Conservation (phyloP, 225 moss, liverwort and hornwort genomes). For the Thuidium tamariscinum region DNA sequence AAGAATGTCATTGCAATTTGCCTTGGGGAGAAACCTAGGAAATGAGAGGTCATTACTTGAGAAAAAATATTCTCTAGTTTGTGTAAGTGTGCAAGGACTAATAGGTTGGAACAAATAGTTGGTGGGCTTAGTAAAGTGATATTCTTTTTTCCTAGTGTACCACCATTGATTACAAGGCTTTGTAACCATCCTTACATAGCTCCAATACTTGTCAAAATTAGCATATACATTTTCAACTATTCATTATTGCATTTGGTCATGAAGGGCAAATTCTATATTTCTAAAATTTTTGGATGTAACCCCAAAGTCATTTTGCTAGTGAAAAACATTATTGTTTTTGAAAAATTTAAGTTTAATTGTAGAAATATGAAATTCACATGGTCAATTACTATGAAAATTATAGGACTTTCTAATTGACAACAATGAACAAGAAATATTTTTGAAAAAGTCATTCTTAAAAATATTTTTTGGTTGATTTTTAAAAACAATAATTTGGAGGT, state of each 20-base stretch:
- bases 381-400: not conserved
- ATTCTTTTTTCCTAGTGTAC: not conserved
- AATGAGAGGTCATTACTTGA: too few species aligned
- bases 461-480: not conserved
- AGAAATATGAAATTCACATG: rapidly evolving
- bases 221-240: not conserved
- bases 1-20: too few species aligned
- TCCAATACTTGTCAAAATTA: not conserved
- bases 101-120: too few species aligned
- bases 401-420: not conserved
- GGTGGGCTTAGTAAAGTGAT: not conserved
- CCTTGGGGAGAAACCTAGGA: too few species aligned
- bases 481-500: not conserved
- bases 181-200: not conserved
- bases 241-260: not conserved
- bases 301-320: not conserved
- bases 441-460: too few species aligned
- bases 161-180: not conserved
- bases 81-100: too few species aligned
- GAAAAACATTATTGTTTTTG: rapidly evolving
- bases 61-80: too few species aligned
- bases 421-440: not conserved
- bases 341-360: not conserved
- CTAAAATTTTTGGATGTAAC: too few species aligned
- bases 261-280: not conserved